phyloP scores from a whole-genome alignment of 352 stramenopile genomes.

The Globisporangium abappressorium region DNA sequence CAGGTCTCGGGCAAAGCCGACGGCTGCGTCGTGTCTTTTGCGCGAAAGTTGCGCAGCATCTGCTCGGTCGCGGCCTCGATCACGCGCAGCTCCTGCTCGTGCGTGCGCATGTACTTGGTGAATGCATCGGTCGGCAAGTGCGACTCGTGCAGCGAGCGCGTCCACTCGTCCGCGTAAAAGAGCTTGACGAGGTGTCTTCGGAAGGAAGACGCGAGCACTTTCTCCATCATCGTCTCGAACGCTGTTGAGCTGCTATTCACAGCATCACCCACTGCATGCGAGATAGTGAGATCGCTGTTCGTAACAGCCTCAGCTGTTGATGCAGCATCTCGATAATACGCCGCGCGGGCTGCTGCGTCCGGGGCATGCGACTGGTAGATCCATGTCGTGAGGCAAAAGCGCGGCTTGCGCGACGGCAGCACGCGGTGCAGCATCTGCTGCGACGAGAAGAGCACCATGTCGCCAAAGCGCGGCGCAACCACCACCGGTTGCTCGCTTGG shows the following conservation, averaged over 20 bases:
- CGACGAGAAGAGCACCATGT: conserved; percentile 78
- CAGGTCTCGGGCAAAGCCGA: conserved; percentile 31
- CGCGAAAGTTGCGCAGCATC: conserved; percentile 66
- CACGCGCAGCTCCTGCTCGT: conserved; percentile 44
- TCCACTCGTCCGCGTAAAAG: conserved; percentile 52
- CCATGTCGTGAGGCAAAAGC: conserved; percentile 73
- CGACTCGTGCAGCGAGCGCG: conserved; percentile 50
- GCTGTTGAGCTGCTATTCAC: not conserved
- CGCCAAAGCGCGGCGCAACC: conserved; percentile 52
- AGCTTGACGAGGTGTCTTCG: conserved; percentile 64
- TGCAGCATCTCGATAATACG: conserved; percentile 21
- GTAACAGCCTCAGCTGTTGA: not conserved
- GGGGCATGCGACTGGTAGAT: conserved; percentile 39
- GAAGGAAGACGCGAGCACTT: conserved; percentile 58
- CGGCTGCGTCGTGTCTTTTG: conserved; percentile 27
- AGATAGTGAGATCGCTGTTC: not conserved
- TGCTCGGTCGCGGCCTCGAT: conserved; percentile 45
- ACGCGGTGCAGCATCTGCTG: conserved; percentile 82
- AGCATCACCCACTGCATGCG: not conserved
- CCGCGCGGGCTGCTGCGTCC: conserved; percentile 20
- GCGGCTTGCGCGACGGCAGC: conserved; percentile 38
- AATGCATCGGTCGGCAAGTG: conserved; percentile 55
- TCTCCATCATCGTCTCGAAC: conserved; percentile 38
- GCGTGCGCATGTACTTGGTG: conserved; percentile 55
- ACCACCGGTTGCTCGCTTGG: conserved; percentile 38